Evolutionary conservation across 2,329 filamentous ascomycete species (phyloP), one percentile per base, ranked within the genome.

Genomic region (Nemania sp.): DNA sequence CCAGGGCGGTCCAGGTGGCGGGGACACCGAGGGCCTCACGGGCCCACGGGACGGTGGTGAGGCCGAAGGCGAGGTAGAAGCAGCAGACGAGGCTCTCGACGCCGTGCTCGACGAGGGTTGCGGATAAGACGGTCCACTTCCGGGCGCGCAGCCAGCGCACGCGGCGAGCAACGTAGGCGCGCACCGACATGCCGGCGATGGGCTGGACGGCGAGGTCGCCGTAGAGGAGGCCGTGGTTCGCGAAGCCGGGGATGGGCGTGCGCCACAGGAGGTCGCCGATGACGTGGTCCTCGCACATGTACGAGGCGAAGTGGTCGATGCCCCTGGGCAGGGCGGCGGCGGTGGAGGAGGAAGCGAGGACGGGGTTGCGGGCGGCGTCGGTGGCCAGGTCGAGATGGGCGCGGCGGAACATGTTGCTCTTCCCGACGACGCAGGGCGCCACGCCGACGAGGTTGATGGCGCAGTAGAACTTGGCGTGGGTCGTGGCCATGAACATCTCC

Each of bases 361-460:
- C 69, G 25, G 78, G 79, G 68, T 81, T 82, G 65, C 71, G 75
- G 54, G 73, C 51, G 37, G 83, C 74, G 70, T 83, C 75, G 34
- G 87, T 88, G 9, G 95, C 84, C 66, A 84, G 83, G 75, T 97
- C 86, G 37, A 99, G 86, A 70, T 99, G 94, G 0, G 91, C 91
- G 63, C 90, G 91, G 60, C 95, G 90, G 77, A 98, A 99, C 93
- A 99, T 98, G 78, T 96, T 98, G 71, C 92, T 96, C 79, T 99
- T 99, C 52, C 95, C 95, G 20, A 98, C 89, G 59, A 96, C 90
- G 76, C 95, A 99, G 9, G 96, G 95, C 0, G 95, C 95, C 54
- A 98, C 79, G 3, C 90, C 84, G 15, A 97, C 91, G 0, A 91
- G 91, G 76, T 98, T 98, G 82, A 99, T 99, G 63, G 94, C 95